These are phyloP conservation scores for Aurifilum marmelostoma DNA, from an alignment of 2,329 filamentous ascomycete species.

Conservation along the genomic window DNA sequence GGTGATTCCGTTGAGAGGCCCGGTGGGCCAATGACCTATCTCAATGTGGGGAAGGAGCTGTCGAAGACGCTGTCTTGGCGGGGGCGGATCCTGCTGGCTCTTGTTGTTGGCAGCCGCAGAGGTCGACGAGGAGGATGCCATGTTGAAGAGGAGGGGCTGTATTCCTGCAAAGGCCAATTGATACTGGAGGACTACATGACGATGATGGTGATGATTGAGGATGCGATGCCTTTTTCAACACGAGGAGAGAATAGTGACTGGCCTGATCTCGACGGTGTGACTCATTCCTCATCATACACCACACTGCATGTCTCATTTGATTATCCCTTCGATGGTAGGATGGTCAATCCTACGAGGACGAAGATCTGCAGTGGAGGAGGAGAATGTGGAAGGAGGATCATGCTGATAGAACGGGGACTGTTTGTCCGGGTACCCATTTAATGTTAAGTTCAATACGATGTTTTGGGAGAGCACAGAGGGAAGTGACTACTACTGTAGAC, in stretches of 20 bases:
- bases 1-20: slow-evolving; percentile 53
- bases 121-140: not conserved
- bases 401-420: not conserved
- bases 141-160: not conserved
- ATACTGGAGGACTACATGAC: no score
- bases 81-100: not conserved
- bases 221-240: not conserved
- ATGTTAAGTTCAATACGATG: no score
- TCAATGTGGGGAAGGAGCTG: slow-evolving; percentile 48
- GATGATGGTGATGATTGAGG: not conserved
- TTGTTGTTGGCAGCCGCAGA: slow-evolving; percentile 13
- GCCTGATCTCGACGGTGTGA: not conserved
- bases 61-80: slow-evolving; percentile 42
- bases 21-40: slow-evolving; percentile 48
- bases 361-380: not conserved
- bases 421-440: not conserved
- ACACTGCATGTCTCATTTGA: not conserved
- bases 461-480: no score
- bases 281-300: not conserved
- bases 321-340: not conserved
- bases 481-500: no score
- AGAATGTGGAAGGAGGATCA: not conserved
- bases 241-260: not conserved
- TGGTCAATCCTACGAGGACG: not conserved
- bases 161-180: no score